phyloP scores from a whole-genome alignment of 805 yeast species.

The Maudiozyma bulderi region DNA sequence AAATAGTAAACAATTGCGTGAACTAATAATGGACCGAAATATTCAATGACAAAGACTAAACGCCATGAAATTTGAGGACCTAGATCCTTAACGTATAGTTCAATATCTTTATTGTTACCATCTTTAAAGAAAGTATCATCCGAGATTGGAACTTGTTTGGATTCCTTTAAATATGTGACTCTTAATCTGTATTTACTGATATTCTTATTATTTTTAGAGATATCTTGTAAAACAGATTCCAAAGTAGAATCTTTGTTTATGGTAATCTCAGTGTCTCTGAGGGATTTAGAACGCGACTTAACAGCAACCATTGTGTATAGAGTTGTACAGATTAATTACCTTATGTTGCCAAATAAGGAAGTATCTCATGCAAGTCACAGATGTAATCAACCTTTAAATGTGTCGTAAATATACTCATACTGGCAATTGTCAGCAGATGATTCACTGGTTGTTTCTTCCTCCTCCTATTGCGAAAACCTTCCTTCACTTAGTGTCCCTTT shows the following conservation, averaged over 20 bases:
- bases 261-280: slow-evolving; percentile 39
- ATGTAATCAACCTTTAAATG: too few relatives aligned
- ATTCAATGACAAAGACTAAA: slow-evolving; percentile 81
- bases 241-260: slow-evolving; percentile 32
- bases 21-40: slow-evolving; percentile 77
- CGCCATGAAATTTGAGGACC: slow-evolving; percentile 93
- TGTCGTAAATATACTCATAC: too few relatives aligned
- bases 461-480: too few relatives aligned
- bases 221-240: slow-evolving; percentile 34
- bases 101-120: slow-evolving; percentile 28
- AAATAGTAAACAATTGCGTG: slow-evolving; percentile 59
- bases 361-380: too few relatives aligned
- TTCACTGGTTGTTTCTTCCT: too few relatives aligned
- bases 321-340: not conserved
- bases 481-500: too few relatives aligned
- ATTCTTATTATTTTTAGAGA: slow-evolving; percentile 36
- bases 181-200: slow-evolving; percentile 46
- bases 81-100: slow-evolving; percentile 67
- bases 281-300: slow-evolving; percentile 50
- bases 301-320: slow-evolving; percentile 22
- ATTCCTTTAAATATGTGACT: slow-evolving; percentile 35
- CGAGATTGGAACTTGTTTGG: slow-evolving; percentile 26
- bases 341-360: too few relatives aligned
- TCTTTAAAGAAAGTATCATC: slow-evolving; percentile 25
- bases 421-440: too few relatives aligned